Evolutionary conservation across 495 filamentous ascomycete genomes (phyloP).

Genomic region (Annulohypoxylon bovei): DNA sequence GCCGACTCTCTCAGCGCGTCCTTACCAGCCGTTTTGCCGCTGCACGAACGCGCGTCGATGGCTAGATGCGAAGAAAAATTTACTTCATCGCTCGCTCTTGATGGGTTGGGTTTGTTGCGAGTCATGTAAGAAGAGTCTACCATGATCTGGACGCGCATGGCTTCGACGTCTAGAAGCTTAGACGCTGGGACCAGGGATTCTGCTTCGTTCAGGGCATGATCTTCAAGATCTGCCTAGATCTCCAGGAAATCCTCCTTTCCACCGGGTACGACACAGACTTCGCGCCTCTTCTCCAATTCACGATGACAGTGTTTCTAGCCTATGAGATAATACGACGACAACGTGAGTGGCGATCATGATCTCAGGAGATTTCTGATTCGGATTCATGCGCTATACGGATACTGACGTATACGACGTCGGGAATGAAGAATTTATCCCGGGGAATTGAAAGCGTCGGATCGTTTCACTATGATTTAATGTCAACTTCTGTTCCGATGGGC

Average conservation of each 20-base stretch:
- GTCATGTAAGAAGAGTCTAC: not conserved
- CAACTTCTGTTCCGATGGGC: constrained; percentile 1
- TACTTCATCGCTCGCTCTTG: constrained; percentile 6
- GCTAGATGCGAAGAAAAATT: not conserved
- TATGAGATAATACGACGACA: not conserved
- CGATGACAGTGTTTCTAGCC: not conserved
- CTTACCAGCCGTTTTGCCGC: constrained; percentile 12
- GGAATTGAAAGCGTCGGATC: not conserved
- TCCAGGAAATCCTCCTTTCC: constrained; percentile 12
- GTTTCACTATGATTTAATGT: constrained; percentile 9
- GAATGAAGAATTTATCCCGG: not conserved
- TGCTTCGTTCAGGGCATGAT: not conserved
- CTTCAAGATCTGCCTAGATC: constrained; percentile 14
- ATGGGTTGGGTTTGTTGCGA: constrained; percentile 5
- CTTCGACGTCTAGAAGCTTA: not conserved
- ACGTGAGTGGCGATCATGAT: constrained; percentile 15
- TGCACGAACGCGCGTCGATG: constrained; percentile 9
- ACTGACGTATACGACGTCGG: constrained; percentile 6
- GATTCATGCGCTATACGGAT: not conserved
- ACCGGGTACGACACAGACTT: constrained; percentile 1
- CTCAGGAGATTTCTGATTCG: not conserved
- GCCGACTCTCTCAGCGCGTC: constrained; percentile 8
- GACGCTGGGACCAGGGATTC: not conserved
- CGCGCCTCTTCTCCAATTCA: not conserved
- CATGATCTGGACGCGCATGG: constrained; percentile 7